Base-by-base conservation (phyloP, 164 flowering plant species). In the Liquidambar formosana region DNA sequence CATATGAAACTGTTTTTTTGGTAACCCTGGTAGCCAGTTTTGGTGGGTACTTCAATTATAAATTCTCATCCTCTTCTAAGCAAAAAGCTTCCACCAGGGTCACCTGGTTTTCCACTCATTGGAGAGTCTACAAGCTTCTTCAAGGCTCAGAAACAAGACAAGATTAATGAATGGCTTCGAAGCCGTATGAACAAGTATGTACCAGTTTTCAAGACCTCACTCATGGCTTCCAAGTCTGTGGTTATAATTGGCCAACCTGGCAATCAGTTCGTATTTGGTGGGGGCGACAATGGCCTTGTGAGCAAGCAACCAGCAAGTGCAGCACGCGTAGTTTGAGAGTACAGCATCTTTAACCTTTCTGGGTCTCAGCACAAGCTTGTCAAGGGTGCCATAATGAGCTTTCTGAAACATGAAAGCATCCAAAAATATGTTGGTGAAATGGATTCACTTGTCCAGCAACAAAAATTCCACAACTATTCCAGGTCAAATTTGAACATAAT, bases 101-200 rank as follows among this genome's bases (percentile, higher is more conserved):
- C 76, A 19, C 14, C 69, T 1, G 83, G 83, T 10, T 61, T 69
- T 19, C 80, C 83, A 1, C 11, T 77, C 6, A 43, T 80, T 38
- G 83, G 83, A 19, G 78, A 80, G 66, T 23, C 78, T 0, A 25
- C 77, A 16, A 61, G 80, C 61, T 75, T 80, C 26, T 33, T 77
- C 1, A 58, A 46, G 23, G 76, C 80, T 13, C 76, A 66, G 18
- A 65, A 49, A 43, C 51, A 66, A 18, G 68, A 80, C 65, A 49
- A 60, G 52, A 66, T 58, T 8, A 18, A 13, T 1, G 54, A 77
- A 60, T 80, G 80, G 80, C 10, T 80, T 2, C 57, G 60, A 22
- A 57, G 51, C 15, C 71, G 75, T 16, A n/a, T 74, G 0, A 5
- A 43, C 21, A 77, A 72, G 65, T 60, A 73, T 61, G 80, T 80